Percentiles rank a stretch among this genome's conserved stretches.
Evolutionary conservation across 176 grass and related monocot genomes (phyloP).

Genomic region (Calamus simplicifolius): DNA sequence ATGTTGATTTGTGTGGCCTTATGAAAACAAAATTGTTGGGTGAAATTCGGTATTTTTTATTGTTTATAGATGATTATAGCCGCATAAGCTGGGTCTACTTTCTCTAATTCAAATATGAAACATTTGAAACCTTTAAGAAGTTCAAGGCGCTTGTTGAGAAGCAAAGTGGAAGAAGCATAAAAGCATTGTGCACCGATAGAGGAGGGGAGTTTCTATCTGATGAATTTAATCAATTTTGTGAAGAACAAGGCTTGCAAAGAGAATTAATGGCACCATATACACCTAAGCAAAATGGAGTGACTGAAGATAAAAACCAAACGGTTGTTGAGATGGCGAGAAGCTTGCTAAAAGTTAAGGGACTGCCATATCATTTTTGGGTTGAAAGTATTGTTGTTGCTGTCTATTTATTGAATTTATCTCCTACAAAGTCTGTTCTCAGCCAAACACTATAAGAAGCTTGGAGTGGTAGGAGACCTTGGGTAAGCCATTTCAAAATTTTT

Average conservation of each 20-base stretch:
- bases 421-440: neutral
- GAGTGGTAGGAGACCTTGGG: neutral
- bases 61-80: too few relatives aligned
- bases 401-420: neutral
- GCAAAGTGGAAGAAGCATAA: too few relatives aligned
- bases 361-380: conserved; percentile 8
- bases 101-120: too few relatives aligned
- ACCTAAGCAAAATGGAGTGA: conserved; percentile 2
- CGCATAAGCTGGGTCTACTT: too few relatives aligned
- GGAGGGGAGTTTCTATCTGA: too few relatives aligned
- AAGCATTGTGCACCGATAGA: too few relatives aligned
- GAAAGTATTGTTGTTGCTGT: neutral
- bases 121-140: too few relatives aligned
- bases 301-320: neutral
- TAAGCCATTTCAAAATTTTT: neutral
- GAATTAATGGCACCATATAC: conserved; percentile 6
- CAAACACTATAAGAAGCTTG: neutral
- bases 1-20: too few relatives aligned
- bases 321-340: neutral
- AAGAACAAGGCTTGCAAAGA: neutral
- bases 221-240: neutral
- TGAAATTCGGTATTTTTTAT: too few relatives aligned
- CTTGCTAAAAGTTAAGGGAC: neutral
- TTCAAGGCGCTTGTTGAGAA: too few relatives aligned
- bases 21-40: too few relatives aligned